Evolutionary conservation across 352 stramenopile genomes (phyloP), one percentile per base, ranked within the genome.

Genomic region (Globisporangium paddicum): DNA sequence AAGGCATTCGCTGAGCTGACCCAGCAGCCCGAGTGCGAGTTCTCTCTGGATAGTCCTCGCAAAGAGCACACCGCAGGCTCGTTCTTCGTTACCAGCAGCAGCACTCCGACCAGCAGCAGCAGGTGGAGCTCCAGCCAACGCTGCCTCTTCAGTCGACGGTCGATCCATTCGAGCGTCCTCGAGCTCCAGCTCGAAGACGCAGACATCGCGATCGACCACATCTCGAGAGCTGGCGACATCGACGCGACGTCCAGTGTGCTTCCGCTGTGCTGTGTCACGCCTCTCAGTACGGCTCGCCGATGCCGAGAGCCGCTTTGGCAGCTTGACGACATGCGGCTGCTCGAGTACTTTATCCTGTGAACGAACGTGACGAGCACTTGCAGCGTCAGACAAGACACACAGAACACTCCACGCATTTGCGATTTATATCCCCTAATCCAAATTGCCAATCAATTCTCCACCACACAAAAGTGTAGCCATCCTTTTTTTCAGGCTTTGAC

Each of bases 301-400:
- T 45, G 26, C 55, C 67, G 35, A 28, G 28, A 16, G 55, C 19
- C 19, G 34, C 46, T 69, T 7, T 82, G 72, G 75, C 65, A 71
- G 11, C 71, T 67, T 3, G 78, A 89, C 0, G 82, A 91, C 11
- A 52, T 87, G 56, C 79, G 66, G 60, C 63, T 89, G 11, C 77
- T 91, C 51, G 72, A 85, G 64, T 91, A 89, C 53, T 91, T 91
- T 51, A 85, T 91, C 52, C 58, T 89, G 34, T 88, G 62, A 76
- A 30, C 21, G 13, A 76, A 30, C 21, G 13, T 13, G n/a, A n/a
- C n/a, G n/a, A n/a, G n/a, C 14, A 11, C 40, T 44, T 37, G 37
- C 25, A 30, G 18, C 26, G 14, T 18, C 23, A 48, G 28, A 42
- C 37, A 21, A 42, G 19, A 16, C 4, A 19, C 3, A 10, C 3